Evolutionary conservation across 2,329 filamentous ascomycete species (phyloP).

Genomic region (Periconia sp.): DNA sequence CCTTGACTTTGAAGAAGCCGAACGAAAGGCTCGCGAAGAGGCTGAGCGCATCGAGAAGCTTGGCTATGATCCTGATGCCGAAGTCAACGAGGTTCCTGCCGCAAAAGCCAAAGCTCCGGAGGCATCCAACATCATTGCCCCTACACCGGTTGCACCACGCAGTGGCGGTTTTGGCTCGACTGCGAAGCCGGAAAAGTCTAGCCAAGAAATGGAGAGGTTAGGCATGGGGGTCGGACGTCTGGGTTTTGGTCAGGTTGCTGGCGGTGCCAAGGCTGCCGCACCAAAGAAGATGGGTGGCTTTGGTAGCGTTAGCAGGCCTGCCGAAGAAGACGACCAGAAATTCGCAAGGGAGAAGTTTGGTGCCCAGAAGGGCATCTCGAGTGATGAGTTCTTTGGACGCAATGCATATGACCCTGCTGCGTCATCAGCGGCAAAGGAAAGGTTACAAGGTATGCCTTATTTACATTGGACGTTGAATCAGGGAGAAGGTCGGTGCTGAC

Average conservation of each 20-base stretch:
- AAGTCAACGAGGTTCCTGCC: conserved; percentile 50
- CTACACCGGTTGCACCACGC: conserved; percentile 72
- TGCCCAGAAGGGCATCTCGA: conserved; percentile 91
- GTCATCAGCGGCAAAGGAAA: conserved; percentile 81
- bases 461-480: background rate
- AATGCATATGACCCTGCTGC: conserved; percentile 78
- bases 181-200: conserved; percentile 55
- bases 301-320: conserved; percentile 76
- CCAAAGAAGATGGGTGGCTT: conserved; percentile 87
- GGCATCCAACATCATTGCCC: conserved; percentile 66
- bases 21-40: conserved; percentile 96
- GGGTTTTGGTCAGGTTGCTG: conserved; percentile 84
- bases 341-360: conserved; percentile 90
- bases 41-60: conserved; percentile 93
- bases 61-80: conserved; percentile 91
- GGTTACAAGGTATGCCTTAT: conserved; percentile 61
- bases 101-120: conserved; percentile 49
- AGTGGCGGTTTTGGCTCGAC: conserved; percentile 65
- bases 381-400: conserved; percentile 97
- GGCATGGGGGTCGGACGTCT: conserved; percentile 86
- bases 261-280: conserved; percentile 54
- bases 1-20: conserved; percentile 93
- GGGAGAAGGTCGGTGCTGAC: conserved; percentile 5
- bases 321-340: conserved; percentile 67
- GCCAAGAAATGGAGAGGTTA: conserved; percentile 81